phyloP scores from a whole-genome alignment of 176 grass and related monocot genomes.

The Zoysia pacifica region DNA sequence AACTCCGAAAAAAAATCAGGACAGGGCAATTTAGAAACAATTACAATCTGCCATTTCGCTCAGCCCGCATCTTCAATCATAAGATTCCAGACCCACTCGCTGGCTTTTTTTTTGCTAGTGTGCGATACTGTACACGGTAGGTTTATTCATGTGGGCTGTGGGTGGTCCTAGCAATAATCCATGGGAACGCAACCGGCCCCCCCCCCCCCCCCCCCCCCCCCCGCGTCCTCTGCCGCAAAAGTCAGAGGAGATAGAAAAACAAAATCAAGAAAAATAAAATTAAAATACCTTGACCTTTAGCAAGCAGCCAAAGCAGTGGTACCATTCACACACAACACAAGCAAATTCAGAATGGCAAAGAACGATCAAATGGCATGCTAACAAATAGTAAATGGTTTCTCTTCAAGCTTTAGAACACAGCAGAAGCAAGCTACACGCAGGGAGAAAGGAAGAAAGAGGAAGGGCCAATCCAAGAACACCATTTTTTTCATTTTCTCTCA shows the following conservation, averaged over 20 bases:
- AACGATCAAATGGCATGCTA: slow-evolving; percentile 22
- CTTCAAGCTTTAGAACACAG: slow-evolving; percentile 25
- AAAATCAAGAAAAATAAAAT: slow-evolving; percentile 11
- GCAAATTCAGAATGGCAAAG: slow-evolving; percentile 24
- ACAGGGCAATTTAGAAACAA: neutral
- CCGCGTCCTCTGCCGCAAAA: slow-evolving; percentile 7
- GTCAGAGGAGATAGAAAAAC: slow-evolving; percentile 48
- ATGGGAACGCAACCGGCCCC: slow-evolving; percentile 8
- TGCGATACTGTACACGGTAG: neutral
- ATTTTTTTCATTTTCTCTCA: neutral
- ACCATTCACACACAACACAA: slow-evolving; percentile 37
- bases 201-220: too few species aligned
- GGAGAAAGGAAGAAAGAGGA: slow-evolving; percentile 43
- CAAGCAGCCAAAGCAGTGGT: slow-evolving; percentile 35
- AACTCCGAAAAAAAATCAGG: neutral
- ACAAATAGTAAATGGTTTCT: neutral
- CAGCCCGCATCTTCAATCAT: neutral
- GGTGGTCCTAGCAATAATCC: slow-evolving; percentile 49
- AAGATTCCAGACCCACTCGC: slow-evolving; percentile 26
- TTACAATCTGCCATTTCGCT: neutral
- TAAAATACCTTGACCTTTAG: slow-evolving; percentile 32
- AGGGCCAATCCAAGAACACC: slow-evolving; percentile 13
- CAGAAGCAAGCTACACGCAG: slow-evolving; percentile 23
- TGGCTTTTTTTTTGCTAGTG: slow-evolving; percentile 2
- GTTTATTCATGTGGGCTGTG: slow-evolving; percentile 36